Evolutionary conservation across 805 yeast genomes (phyloP).

Genomic region (Starmerella stigmatis): DNA sequence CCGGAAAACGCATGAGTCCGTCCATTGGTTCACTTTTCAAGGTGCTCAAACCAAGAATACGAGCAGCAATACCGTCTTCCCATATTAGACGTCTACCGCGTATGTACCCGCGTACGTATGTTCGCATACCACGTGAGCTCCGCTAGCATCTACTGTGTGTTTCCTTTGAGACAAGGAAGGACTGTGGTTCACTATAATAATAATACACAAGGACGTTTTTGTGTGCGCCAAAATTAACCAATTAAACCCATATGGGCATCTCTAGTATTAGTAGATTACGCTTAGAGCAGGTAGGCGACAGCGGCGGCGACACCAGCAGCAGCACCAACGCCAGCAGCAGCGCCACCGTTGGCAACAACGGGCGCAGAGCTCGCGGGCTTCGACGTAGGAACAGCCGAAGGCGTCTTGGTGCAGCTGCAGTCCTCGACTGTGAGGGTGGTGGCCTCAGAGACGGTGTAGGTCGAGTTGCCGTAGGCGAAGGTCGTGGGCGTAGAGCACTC

Average conservation of each 20-base stretch:
- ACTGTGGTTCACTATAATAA: no score
- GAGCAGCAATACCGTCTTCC: no score
- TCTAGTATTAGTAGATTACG: background rate
- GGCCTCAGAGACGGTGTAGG: slow-evolving; percentile 33
- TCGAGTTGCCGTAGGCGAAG: slow-evolving; percentile 33
- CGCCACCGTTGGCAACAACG: slow-evolving; percentile 27
- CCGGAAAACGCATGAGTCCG: no score
- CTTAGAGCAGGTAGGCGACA: slow-evolving; percentile 20
- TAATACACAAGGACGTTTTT: background rate
- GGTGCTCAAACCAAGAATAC: no score
- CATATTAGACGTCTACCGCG: no score
- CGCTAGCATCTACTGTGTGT: no score
- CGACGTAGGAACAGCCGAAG: slow-evolving; percentile 10
- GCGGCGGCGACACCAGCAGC: slow-evolving; percentile 20
- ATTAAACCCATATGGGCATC: no score
- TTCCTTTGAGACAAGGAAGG: no score
- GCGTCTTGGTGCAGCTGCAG: slow-evolving; percentile 41
- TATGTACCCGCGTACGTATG: no score
- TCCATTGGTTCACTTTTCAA: no score
- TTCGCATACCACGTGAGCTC: no score
- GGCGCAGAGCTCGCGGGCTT: slow-evolving; percentile 29
- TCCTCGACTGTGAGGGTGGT: slow-evolving; percentile 52
- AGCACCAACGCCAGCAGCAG: slow-evolving; percentile 7
- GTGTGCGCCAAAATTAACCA: background rate
- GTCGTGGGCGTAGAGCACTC: slow-evolving; percentile 27